Evolutionary conservation across 495 filamentous ascomycete species (phyloP), one percentile per base, ranked within the genome.

Genomic region (Pyronema omphalodes): DNA sequence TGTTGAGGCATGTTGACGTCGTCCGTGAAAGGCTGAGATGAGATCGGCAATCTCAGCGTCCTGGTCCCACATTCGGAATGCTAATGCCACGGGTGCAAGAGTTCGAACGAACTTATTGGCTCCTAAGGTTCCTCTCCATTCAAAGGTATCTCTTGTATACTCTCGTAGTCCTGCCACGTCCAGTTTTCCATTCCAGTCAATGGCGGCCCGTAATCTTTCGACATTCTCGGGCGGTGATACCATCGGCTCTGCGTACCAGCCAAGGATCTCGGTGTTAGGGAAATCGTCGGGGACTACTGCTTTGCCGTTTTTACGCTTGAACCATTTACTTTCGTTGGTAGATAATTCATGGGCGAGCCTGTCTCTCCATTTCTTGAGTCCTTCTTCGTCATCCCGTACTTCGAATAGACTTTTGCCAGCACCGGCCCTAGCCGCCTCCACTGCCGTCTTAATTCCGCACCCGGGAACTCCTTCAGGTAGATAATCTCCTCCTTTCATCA

Each of bases 401-500:
- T 70, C 66, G 51, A 88, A 84, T 29, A 98, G 70, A 53, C 85
- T 80, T 37, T 74, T 74, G 0, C 91, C 91, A 65, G 91, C 96
- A 1, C 88, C 83, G 15, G 86, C 93, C 61, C 77, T 76, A 29
- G 91, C 88, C 52, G 93, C 93, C 60, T 94, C 84, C 55, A 83
- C 88, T 3, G 93, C 88, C 3, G 84, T 71, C 62, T 86, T 93
- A 51, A 84, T 77, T 8, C 93, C 93, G 59, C 86, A 95, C 39
- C 82, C 80, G 0, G 84, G 81, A 14, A 99, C 80, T 0, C 93
- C 93, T 51, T 84, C 86, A 1, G 91, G 87, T 8, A 88, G 68
- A 60, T 99, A 99, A 67, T 99, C 93, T 6, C 91, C 91, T 8
- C 93, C 91, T 62, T 86, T 94, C 74, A 99, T 88, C 65, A 99